These are phyloP conservation scores for Pythium guiyangense DNA, from an alignment of 352 stramenopile genomes.

Conservation along the genomic window DNA sequence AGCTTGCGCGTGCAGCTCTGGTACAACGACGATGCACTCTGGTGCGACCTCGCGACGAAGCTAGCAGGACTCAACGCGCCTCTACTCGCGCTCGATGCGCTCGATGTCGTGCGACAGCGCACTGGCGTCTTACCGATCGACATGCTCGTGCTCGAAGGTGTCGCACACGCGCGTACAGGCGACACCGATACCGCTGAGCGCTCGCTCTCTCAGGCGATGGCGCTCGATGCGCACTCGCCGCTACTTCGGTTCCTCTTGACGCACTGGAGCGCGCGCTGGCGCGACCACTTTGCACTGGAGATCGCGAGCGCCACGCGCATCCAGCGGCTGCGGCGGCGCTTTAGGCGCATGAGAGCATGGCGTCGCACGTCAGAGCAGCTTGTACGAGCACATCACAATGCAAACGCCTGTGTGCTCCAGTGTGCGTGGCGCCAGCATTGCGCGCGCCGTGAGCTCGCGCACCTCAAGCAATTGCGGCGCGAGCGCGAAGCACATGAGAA, in stretches of 20 bases:
- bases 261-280: constrained; percentile 35
- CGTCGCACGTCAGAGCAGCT: constrained; percentile 12
- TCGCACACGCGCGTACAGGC: constrained; percentile 31
- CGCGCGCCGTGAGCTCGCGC: constrained; percentile 19
- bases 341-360: constrained; percentile 18
- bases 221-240: constrained; percentile 34
- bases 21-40: constrained; percentile 47
- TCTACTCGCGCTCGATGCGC: constrained; percentile 27
- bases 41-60: constrained; percentile 52
- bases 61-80: constrained; percentile 43
- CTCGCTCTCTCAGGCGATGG: constrained; percentile 28
- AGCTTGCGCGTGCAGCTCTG: constrained; percentile 48
- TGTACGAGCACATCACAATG: constrained; percentile 24
- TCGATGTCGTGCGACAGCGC: constrained; percentile 25
- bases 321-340: constrained; percentile 22
- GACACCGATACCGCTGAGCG: constrained; percentile 23
- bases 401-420: constrained; percentile 35
- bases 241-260: constrained; percentile 47
- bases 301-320: constrained; percentile 26
- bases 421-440: constrained; percentile 32
- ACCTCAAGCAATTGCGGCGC: constrained; percentile 21
- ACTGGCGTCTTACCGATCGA: constrained; percentile 12
- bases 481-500: constrained; percentile 33
- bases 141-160: constrained; percentile 39
- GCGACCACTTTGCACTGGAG: constrained; percentile 34